Evolutionary conservation across 306 rosid genomes (phyloP), one percentile per base, ranked within the genome.

Genomic region (Malus sylvestris): DNA sequence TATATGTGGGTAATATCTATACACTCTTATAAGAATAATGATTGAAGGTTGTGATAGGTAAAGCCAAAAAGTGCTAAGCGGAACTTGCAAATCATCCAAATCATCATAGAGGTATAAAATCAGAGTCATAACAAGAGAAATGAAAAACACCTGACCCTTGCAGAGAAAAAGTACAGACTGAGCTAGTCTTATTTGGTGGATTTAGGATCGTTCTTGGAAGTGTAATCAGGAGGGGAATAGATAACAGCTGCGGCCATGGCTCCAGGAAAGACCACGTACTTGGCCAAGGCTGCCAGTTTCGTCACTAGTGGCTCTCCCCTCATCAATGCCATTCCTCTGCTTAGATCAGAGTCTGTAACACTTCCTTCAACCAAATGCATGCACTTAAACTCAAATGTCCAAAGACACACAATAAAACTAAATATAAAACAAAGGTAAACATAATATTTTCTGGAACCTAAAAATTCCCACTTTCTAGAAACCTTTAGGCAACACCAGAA

Each of bases 161-260:
- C 1, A 46, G 25, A 60, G 63, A 11, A 53, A 16, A 38, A 62
- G 23, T 4, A 74, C 83, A 5, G 27, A 76, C 71, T 49, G 20
- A 70, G 57, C 14, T 4, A 42, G 27, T 38, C 52, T 38, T 71
- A 78, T 38, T 84, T 75, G 81, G 58, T 20, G 22, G 82, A 51
- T 22, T 79, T 71, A 10, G 44, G 68, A 59, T 58, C 44, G 32
- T 55, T 40, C 18, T 71, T 81, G 62, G 19, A 72, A 59, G 20
- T 53, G 66, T 72, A 78, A 76, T 67, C 70, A 4, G 86, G 88
- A 64, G 86, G 88, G 49, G 88, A 85, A 76, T 79, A 85, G 23
- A 82, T 2, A 27, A 76, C 73, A 42, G 86, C 77, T 1, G 86
- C 81, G 4, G 30, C 68, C 89, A 82, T 85, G 73, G 86, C 80